Evolutionary conservation across 129 eudicot species (phyloP).

Genomic region (Centella asiatica): DNA sequence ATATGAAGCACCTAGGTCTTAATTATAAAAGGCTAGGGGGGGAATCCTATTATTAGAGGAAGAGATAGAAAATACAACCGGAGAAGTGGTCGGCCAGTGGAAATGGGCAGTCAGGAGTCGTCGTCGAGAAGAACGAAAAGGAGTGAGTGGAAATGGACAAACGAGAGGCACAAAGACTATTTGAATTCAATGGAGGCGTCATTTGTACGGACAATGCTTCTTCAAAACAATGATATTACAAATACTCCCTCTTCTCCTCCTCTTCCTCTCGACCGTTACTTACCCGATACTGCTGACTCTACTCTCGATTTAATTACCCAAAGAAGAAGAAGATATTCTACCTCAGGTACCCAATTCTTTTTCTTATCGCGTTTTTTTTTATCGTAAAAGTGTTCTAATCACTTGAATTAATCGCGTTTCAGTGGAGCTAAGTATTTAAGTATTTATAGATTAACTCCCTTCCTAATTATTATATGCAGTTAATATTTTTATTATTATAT

Average conservation of each 20-base stretch:
- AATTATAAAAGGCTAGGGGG: no score
- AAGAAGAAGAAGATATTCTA: not conserved
- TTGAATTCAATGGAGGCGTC: conserved; percentile 5
- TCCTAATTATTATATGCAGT: no score
- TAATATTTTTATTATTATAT: no score
- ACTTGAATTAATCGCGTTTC: no score
- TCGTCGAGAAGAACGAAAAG: not conserved
- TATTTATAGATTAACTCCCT: no score
- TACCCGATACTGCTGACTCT: not conserved
- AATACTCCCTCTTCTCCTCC: not conserved
- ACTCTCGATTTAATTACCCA: not conserved
- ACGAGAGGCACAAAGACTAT: conserved; percentile 2
- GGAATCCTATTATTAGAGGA: no score
- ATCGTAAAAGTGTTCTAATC: no score
- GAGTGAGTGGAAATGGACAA: not conserved
- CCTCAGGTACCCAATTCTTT: not conserved
- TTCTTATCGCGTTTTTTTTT: not conserved
- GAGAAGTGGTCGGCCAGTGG: not conserved
- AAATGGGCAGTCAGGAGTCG: not conserved
- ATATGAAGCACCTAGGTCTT: no score
- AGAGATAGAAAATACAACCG: not conserved
- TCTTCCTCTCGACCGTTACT: not conserved
- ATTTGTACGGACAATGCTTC: conserved; percentile 1
- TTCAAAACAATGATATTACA: no score
- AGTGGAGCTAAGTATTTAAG: no score